Evolutionary conservation across 2,329 filamentous ascomycete species (phyloP).

Genomic region (Fusarium chuoi): DNA sequence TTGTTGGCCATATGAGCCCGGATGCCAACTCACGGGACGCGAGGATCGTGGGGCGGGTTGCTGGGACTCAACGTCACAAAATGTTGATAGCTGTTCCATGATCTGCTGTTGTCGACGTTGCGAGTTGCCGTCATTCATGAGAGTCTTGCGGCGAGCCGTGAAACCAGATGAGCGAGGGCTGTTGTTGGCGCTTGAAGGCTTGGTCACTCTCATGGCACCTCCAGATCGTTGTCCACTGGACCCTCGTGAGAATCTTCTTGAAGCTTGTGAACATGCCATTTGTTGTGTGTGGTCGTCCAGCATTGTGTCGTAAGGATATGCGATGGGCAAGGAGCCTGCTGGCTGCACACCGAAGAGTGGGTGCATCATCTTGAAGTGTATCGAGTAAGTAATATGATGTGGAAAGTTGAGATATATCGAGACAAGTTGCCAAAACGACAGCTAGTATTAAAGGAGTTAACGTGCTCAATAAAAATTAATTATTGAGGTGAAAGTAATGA

Average conservation of each 20-base stretch:
- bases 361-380: conserved; percentile 47
- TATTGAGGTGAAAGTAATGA: background rate
- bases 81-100: conserved; percentile 54
- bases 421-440: background rate
- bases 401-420: background rate
- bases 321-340: conserved; percentile 41
- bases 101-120: conserved; percentile 59
- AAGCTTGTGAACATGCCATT: conserved; percentile 58
- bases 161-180: conserved; percentile 68
- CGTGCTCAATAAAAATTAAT: background rate
- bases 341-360: conserved; percentile 41
- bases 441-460: background rate
- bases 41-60: conserved; percentile 48
- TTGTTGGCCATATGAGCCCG: conserved; percentile 63
- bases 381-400: background rate
- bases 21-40: conserved; percentile 81
- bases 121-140: conserved; percentile 62
- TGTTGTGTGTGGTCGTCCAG: conserved; percentile 65
- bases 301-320: conserved; percentile 52
- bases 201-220: conserved; percentile 68
- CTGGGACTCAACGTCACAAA: conserved; percentile 38
- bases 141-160: conserved; percentile 64
- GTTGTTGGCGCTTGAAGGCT: conserved; percentile 74
- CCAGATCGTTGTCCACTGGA: conserved; percentile 61
- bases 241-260: conserved; percentile 60